Evolutionary conservation across 2,329 filamentous ascomycete genomes (phyloP), one percentile per base, ranked within the genome.

Genomic region (Pseudogymnoascus sp.): DNA sequence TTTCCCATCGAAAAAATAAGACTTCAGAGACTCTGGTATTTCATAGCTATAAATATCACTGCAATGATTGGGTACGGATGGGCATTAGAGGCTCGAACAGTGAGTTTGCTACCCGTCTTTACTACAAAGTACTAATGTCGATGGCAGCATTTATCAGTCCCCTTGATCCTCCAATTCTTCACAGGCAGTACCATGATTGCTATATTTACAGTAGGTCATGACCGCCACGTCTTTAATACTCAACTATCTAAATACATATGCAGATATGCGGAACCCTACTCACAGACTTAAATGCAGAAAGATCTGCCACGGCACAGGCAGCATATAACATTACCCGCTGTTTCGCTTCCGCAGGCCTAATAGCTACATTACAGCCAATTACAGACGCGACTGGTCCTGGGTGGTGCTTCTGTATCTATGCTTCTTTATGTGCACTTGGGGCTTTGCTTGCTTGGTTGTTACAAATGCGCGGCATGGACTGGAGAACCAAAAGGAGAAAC

Each of bases 1-100:
- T 72, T 74, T 61, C 71, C 70, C 1, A 70, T 73, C 37, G 71
- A 73, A 10, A 35, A 35, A 35, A 3, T 10, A 35, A 55, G 71
- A 8, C 60, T 65, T 1, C 59, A 66, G 42, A 59, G 61, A 9
- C 63, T 59, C 6, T 60, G 60, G 13, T 37, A 60, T 5, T 61
- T 68, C 1, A 35, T 35, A 10, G 0, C 65, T 1, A 18, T 69
- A 1, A 65, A 59, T 1, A 61, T 63, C 4, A 27, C 33, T 12
- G 58, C 64, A 3, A 21, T 70, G 3, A 55, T 67, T 2, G 70
- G 66, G 8, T 72, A 69, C 59, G 71, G 69, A 6, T 73, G 71
- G 71, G 59, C 62, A 2, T 10, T 35, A 9, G 9, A 10, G 33
- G 33, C 33, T 10, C 9, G 33, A 35, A 35, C 33, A 35, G 33